These are phyloP conservation scores for Botrytis tulipae DNA, from an alignment of 2,329 filamentous ascomycete species.

Conservation along the genomic window DNA sequence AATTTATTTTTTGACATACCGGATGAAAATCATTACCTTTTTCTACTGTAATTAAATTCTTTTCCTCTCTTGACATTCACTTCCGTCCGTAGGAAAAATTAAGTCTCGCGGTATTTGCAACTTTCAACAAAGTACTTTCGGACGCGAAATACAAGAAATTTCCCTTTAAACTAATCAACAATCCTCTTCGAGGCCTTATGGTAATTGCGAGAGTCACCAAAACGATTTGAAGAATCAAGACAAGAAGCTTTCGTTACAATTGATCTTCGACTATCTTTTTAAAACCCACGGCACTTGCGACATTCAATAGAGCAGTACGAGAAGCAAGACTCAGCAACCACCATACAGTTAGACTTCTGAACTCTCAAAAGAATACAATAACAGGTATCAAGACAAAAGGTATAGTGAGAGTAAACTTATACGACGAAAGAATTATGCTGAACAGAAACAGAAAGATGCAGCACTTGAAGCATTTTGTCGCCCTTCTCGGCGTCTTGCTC, in stretches of 20 bases:
- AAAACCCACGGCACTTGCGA: not conserved
- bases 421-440: not conserved
- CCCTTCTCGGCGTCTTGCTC: conserved; percentile 7
- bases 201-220: not conserved
- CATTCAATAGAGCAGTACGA: not conserved
- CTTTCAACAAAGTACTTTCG: not conserved
- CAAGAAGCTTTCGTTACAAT: not conserved
- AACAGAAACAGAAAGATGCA: conserved; percentile 8
- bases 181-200: not conserved
- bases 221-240: not conserved
- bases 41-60: not conserved
- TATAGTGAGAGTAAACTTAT: not conserved
- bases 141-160: not conserved
- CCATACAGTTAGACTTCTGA: not conserved
- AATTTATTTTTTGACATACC: not conserved
- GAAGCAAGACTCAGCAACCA: not conserved
- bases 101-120: not conserved
- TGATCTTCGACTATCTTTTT: not conserved
- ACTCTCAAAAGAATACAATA: not conserved
- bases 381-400: not conserved
- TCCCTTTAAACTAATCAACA: not conserved
- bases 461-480: not conserved
- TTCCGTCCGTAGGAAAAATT: not conserved
- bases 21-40: not conserved
- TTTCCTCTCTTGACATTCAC: not conserved